Conservation (phyloP, 768 basidiomycete genomes). For the Termitomyces sp. region DNA sequence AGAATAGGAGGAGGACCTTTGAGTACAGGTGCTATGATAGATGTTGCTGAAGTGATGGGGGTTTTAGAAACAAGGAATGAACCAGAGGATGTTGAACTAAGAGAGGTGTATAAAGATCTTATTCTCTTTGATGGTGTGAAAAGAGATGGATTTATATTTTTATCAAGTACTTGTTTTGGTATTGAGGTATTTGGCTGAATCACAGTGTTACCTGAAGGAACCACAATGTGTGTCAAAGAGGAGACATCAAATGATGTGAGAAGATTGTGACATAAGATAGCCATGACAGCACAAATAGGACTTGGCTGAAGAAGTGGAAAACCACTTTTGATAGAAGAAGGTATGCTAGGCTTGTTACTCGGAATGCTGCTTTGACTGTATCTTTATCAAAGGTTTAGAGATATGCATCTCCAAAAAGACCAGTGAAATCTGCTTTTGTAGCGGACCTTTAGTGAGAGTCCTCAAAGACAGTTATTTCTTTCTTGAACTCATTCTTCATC, state of each 20-base stretch:
- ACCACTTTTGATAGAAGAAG: conserved; percentile 12
- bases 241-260: conserved; percentile 7
- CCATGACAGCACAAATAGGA: conserved; percentile 10
- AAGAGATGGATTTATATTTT: conserved; percentile 12
- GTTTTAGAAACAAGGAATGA: conserved; percentile 17
- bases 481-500: conserved; percentile 27
- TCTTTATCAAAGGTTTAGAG: conserved; percentile 10
- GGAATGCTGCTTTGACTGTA: conserved; percentile 21
- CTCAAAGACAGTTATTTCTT: conserved; percentile 19
- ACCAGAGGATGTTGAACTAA: conserved; percentile 16
- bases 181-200: neutral
- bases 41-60: conserved; percentile 4
- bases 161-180: neutral
- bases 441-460: conserved; percentile 14
- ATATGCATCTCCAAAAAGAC: conserved; percentile 17
- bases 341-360: conserved; percentile 20
- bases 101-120: conserved; percentile 10
- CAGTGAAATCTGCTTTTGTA: conserved; percentile 15
- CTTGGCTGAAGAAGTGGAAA: conserved; percentile 16
- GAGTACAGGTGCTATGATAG: conserved; percentile 7
- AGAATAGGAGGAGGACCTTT: conserved; percentile 1
- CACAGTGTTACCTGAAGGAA: neutral
- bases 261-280: conserved; percentile 6
- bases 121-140: conserved; percentile 22
- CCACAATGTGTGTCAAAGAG: neutral